A percentile compares a stretch with the other conserved stretches of the same genome.
Conservation (phyloP, 306 rosid species). For the Inga laurina region DNA sequence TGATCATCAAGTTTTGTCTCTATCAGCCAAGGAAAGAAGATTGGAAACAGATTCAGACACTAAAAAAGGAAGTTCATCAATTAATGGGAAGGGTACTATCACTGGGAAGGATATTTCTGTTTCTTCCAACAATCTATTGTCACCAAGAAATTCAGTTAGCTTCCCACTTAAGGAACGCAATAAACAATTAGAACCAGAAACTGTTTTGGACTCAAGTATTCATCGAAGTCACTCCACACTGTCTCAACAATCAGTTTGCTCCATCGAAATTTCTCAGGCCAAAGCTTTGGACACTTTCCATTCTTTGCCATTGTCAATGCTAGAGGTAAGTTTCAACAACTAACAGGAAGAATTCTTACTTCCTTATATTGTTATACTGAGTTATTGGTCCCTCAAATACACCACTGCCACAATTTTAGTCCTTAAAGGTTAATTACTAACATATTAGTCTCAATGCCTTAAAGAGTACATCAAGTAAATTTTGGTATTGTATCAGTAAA, state of each 20-base stretch:
- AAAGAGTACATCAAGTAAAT: not conserved
- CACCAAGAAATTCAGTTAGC: constrained; percentile 45
- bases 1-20: constrained; percentile 54
- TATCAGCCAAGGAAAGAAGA: constrained; percentile 49
- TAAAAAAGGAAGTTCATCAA: constrained; percentile 29
- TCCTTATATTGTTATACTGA: not conserved
- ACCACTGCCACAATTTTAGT: not conserved
- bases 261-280: constrained; percentile 50
- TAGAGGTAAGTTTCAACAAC: constrained; percentile 61
- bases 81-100: constrained; percentile 32
- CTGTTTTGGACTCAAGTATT: constrained; percentile 64
- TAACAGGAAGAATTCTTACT: not conserved
- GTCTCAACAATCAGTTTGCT: constrained; percentile 68
- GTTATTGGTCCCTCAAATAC: not conserved
- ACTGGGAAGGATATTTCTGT: constrained; percentile 45
- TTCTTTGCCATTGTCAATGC: constrained; percentile 89
- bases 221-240: constrained; percentile 72
- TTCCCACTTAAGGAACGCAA: constrained; percentile 44
- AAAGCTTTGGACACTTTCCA: constrained; percentile 70
- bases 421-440: not conserved
- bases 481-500: not conserved
- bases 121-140: constrained; percentile 30
- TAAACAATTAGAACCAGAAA: constrained; percentile 43
- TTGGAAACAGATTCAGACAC: constrained; percentile 37
- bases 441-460: not conserved